Conservation (phyloP, 2,329 filamentous ascomycete species). For the Trichoderma sp. region DNA sequence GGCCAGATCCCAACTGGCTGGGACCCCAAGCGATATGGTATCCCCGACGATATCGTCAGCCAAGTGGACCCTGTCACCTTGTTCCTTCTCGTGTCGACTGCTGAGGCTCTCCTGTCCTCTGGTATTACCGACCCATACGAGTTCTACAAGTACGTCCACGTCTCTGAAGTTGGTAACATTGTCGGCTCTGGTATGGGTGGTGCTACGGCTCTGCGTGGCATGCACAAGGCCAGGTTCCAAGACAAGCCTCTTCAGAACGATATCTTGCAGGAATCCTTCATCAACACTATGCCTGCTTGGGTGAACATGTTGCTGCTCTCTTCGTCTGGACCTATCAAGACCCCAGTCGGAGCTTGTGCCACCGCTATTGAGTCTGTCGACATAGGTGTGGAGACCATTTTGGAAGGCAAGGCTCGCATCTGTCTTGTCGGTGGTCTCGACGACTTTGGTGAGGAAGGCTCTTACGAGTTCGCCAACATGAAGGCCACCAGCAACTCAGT, state of each 20-base stretch:
- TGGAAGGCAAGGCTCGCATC: constrained; percentile 95
- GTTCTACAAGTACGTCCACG: constrained; percentile 99
- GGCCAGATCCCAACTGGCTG: constrained; percentile 96
- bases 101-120: constrained; percentile 84
- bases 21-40: constrained; percentile 94
- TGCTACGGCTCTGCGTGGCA: constrained; percentile 85
- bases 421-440: constrained; percentile 99
- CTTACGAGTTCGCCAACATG: constrained; percentile 99
- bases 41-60: constrained; percentile 95
- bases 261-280: constrained; percentile 98
- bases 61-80: constrained; percentile 97
- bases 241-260: constrained; percentile 98
- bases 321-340: constrained; percentile 97
- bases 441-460: constrained; percentile 98
- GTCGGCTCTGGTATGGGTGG: constrained; percentile 98
- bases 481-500: constrained; percentile 98
- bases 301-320: constrained; percentile 98
- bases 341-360: constrained; percentile 94
- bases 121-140: constrained; percentile 99
- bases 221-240: constrained; percentile 97
- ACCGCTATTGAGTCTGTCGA: constrained; percentile 97
- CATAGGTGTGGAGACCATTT: constrained; percentile 96
- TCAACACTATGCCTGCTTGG: constrained; percentile 99
- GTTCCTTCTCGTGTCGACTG: constrained; percentile 91
- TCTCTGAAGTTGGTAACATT: constrained; percentile 97